Conservation (phyloP, 257 asterid species). For the Lantana camara region DNA sequence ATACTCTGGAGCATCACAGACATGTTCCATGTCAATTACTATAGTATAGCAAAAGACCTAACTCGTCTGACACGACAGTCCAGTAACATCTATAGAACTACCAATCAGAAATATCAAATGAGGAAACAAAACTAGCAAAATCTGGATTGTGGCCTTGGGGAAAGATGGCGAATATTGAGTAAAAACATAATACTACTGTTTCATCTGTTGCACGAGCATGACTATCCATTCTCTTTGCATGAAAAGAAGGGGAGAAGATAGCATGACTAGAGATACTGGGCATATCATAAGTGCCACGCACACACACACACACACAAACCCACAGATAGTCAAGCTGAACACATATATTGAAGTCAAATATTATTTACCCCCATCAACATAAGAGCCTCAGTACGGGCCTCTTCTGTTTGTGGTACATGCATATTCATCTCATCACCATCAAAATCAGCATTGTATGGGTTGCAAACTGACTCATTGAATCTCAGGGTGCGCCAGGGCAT, state of each 20-base stretch:
- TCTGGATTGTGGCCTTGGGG: not conserved
- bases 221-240: not conserved
- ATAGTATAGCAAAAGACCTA: not conserved
- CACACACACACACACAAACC: not conserved
- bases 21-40: not conserved
- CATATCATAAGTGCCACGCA: not conserved
- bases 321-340: conserved; percentile 14
- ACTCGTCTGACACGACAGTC: conserved; percentile 13
- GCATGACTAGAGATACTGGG: not conserved
- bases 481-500: conserved; percentile 99
- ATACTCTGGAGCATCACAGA: not conserved
- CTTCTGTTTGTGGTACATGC: conserved; percentile 99
- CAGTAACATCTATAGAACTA: not conserved
- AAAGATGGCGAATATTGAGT: not conserved
- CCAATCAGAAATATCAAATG: conserved; percentile 7
- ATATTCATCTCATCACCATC: conserved; percentile 99
- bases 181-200: not conserved
- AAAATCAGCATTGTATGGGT: conserved; percentile 97
- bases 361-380: conserved; percentile 86
- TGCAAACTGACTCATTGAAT: conserved; percentile 97
- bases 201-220: not conserved
- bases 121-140: conserved; percentile 9
- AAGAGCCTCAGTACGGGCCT: conserved; percentile 96
- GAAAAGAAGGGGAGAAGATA: conserved; percentile 8
- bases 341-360: conserved; percentile 18